Base-by-base conservation (phyloP, 306 rosid genomes). In the Corylus americana region DNA sequence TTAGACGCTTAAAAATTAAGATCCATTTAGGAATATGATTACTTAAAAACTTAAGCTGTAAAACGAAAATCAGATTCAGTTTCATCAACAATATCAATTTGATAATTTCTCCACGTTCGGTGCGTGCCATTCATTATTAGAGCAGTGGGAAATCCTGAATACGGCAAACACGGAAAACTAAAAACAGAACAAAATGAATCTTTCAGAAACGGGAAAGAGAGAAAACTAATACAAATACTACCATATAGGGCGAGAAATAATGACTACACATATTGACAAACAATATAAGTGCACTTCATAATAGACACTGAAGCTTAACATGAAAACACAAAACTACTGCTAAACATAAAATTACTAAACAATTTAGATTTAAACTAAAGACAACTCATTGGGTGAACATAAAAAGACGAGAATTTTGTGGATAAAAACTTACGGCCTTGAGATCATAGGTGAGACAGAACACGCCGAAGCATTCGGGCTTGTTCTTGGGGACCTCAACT, bases 381-480 rank as follows among this genome's bases (percentile, higher is more conserved):
- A 39, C 22, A 4, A 6, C 2, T 16, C 54, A 74, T 49, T 61
- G 51, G 0, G 78, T 11, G 62, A 12, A 42, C 22, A 74, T 63
- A 62, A 49, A 79, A 74, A 53, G 79, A 67, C 48, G 27, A 80
- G 8, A 59, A 70, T 39, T 31, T 69, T 44, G 64, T 0, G 29
- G 50, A 58, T 70, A 37, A 58, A 3, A 61, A 80, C 94, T 89
- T 66, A 95, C 99, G 75, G 97, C 97, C 89, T 89, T 84, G 79
- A 95, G 89, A 91, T 92, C 96, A 81, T 95, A 95, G 71, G 98
- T 93, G 76, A 95, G 97, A 77, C 99, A 91, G 83, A 95, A 92
- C 57, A 95, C 90, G 11, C 99, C 98, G 80, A 64, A 95, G 85
- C 98, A 95, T 4, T 95, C 97, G 75, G 84, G 0, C 85, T 95